Evolutionary conservation across 2,329 filamentous ascomycete species (phyloP).

Genomic region (Ceratocystiopsis minuta): DNA sequence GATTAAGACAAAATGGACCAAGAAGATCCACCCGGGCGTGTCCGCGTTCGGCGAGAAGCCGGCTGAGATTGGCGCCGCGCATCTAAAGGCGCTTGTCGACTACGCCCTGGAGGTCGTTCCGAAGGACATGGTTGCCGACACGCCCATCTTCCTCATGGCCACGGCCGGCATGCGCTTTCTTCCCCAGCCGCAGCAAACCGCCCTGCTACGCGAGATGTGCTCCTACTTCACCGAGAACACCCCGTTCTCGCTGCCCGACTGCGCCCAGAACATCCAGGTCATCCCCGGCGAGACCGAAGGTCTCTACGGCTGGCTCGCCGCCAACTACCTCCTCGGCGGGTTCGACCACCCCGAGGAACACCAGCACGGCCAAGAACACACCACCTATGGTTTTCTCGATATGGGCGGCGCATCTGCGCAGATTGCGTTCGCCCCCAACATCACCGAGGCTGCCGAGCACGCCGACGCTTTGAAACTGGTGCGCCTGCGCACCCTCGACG

Average conservation of each 20-base stretch:
- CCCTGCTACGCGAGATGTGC: constrained; percentile 63
- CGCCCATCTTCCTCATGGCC: constrained; percentile 85
- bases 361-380: constrained; percentile 68
- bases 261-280: constrained; percentile 74
- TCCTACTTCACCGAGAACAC: constrained; percentile 62
- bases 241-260: constrained; percentile 75
- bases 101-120: constrained; percentile 71
- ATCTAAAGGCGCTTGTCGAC: constrained; percentile 61
- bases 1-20: constrained; percentile 72
- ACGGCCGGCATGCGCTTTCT: constrained; percentile 90
- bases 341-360: constrained; percentile 65
- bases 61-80: constrained; percentile 58
- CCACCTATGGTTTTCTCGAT: constrained; percentile 92
- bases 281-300: constrained; percentile 93
- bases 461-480: constrained; percentile 75
- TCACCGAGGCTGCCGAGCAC: constrained; percentile 77
- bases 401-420: constrained; percentile 98
- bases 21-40: constrained; percentile 86
- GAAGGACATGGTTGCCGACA: constrained; percentile 55
- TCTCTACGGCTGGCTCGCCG: constrained; percentile 91
- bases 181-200: constrained; percentile 50
- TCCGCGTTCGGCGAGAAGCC: constrained; percentile 74
- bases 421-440: constrained; percentile 91
- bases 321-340: constrained; percentile 84
- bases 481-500: constrained; percentile 68